phyloP scores from a whole-genome alignment of 2,329 filamentous ascomycete species.

The Colletotrichum tamarilloi region DNA sequence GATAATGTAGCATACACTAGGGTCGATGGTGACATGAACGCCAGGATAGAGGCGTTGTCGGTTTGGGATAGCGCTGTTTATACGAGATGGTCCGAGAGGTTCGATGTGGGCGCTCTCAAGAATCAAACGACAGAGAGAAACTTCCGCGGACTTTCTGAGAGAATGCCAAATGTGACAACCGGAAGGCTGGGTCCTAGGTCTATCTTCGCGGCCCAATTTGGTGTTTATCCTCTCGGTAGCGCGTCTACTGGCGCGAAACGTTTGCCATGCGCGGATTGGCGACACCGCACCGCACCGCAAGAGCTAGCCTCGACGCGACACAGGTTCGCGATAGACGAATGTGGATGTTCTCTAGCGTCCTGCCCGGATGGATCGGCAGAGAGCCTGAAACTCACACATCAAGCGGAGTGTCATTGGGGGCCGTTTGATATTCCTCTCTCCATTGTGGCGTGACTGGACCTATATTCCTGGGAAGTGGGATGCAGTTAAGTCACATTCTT shows the following conservation, averaged over 20 bases:
- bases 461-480: background rate
- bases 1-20: slow-evolving; percentile 5
- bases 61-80: background rate
- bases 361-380: slow-evolving; percentile 20
- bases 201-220: background rate
- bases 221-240: background rate
- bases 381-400: slow-evolving; percentile 11
- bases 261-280: background rate
- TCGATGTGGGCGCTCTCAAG: background rate
- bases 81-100: slow-evolving; percentile 9
- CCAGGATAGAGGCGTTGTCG: background rate
- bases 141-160: background rate
- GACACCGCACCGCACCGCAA: background rate
- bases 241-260: background rate
- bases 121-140: background rate
- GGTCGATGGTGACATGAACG: slow-evolving; percentile 4
- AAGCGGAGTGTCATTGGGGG: background rate
- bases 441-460: background rate
- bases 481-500: background rate
- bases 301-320: background rate
- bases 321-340: slow-evolving; percentile 2
- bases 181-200: background rate
- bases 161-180: background rate
- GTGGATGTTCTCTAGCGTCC: slow-evolving; percentile 7
- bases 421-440: background rate